Base-by-base conservation (phyloP, 495 filamentous ascomycete species). In the Aspergillus hancockii region DNA sequence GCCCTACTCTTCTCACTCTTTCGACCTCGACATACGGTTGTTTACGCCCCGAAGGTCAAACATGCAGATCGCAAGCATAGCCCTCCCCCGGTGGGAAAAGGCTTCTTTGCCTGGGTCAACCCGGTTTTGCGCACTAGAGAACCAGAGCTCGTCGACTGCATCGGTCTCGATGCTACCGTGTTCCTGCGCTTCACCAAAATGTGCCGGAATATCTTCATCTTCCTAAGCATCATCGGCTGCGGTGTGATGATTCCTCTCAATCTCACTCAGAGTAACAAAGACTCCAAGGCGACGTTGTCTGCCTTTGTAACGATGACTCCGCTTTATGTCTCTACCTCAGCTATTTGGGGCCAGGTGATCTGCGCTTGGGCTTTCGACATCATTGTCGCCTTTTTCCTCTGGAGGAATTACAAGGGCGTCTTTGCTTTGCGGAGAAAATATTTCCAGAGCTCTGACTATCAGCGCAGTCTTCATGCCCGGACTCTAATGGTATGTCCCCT, bases 11-110 rank as follows among this genome's bases (percentile, higher is more conserved):
- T 97, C 81, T 97, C 89, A 66, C 76, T 96, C 57, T 79, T 98
- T 49, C 89, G 95, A 60, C 94, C 95, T 5, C 91, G 91, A 69
- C 92, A 98, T 68, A 86, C 84, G 43, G 79, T 91, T 63, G 92
- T 98, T 43, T 98, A 98, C 72, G 93, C 95, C 5, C 94, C 94
- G 38, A 95, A 96, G 65, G 80, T 95, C 60, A 95, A 94, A 66
- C 88, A 96, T 80, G 91, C 90, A 62, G 92, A 98, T 69, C 84
- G 89, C 60, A 93, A 91, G 77, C 92, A 96, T 79, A 81, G 90
- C 22, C 94, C 94, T n/a, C 94, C 94, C n/a, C 85, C 85, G 19
- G 82, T 97, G 61, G 91, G 89, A 38, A 95, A 88, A 66, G 90
- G 92, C 18, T 69, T 93, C 34, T 90, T 96, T 65, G 85, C 91